Percentiles rank a stretch among this genome's conserved stretches.
phyloP scores from a whole-genome alignment of 768 basidiomycete genomes.

The Baorangia bicolor region DNA sequence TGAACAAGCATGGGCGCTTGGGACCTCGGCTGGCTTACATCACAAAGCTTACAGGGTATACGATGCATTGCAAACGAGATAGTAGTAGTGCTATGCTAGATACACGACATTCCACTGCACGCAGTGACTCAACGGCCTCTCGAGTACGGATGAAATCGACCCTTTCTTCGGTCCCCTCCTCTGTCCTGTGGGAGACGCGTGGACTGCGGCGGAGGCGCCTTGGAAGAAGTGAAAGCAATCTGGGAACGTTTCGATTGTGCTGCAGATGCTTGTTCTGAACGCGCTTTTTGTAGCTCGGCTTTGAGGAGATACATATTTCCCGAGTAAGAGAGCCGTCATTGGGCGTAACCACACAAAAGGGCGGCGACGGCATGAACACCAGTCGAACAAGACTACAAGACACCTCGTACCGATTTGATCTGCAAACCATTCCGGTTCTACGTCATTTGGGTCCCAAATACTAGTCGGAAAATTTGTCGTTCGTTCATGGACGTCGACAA shows the following conservation, averaged over 20 bases:
- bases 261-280: slow-evolving; percentile 58
- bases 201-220: slow-evolving; percentile 10
- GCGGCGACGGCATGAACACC: slow-evolving; percentile 27
- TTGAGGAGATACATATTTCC: slow-evolving; percentile 22
- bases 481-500: slow-evolving; percentile 87
- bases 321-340: background rate
- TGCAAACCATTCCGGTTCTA: slow-evolving; percentile 72
- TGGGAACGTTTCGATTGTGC: slow-evolving; percentile 56
- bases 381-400: slow-evolving; percentile 11
- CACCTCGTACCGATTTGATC: slow-evolving; percentile 68
- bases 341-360: slow-evolving; percentile 6
- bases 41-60: slow-evolving; percentile 7
- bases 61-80: background rate
- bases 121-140: slow-evolving; percentile 21
- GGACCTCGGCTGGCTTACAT: slow-evolving; percentile 17
- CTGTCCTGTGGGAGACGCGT: slow-evolving; percentile 17
- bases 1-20: background rate
- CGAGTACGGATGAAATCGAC: slow-evolving; percentile 31
- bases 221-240: slow-evolving; percentile 57
- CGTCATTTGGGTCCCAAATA: slow-evolving; percentile 71
- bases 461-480: slow-evolving; percentile 74
- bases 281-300: slow-evolving; percentile 63
- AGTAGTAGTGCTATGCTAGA: slow-evolving; percentile 13
- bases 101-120: background rate
- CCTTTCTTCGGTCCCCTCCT: slow-evolving; percentile 16